A percentile compares a stretch with the other conserved stretches of the same genome.
Conservation (phyloP, 169 alveolate genomes). For the Eimeria acervulina region DNA sequence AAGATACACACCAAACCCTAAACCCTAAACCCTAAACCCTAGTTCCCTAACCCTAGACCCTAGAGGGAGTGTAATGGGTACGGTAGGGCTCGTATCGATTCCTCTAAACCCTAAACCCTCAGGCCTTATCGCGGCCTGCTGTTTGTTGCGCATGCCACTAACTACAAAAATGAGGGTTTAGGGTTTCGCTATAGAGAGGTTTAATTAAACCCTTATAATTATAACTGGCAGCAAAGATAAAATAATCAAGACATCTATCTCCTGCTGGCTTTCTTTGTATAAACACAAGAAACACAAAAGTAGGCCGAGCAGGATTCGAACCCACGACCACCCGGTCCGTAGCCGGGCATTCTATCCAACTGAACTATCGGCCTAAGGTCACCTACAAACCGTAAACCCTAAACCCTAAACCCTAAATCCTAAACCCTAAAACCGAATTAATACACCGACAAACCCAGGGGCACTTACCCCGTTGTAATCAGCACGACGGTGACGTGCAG, state of each 20-base stretch:
- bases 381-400: neutral
- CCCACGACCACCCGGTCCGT: constrained; percentile 23
- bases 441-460: too few species aligned
- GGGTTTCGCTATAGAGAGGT: too few species aligned
- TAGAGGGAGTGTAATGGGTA: too few species aligned
- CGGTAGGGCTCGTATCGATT: too few species aligned
- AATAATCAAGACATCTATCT: too few species aligned
- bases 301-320: constrained; percentile 16
- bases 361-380: constrained; percentile 3
- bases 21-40: neutral
- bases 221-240: too few species aligned
- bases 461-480: neutral
- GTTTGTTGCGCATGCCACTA: too few species aligned
- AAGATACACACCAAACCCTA: neutral
- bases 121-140: too few species aligned
- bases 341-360: constrained; percentile 16
- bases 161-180: too few species aligned
- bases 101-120: neutral
- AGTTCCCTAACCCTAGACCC: neutral
- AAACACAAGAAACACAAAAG: neutral
- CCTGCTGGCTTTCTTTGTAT: too few species aligned
- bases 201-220: too few species aligned
- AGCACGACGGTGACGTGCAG: constrained; percentile 3
- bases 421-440: too few species aligned
- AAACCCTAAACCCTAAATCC: constrained; percentile 63